These are phyloP conservation scores for Tranzscheliella williamsii DNA, from an alignment of 1,284 basidiomycete genomes.

Conservation along the genomic window DNA sequence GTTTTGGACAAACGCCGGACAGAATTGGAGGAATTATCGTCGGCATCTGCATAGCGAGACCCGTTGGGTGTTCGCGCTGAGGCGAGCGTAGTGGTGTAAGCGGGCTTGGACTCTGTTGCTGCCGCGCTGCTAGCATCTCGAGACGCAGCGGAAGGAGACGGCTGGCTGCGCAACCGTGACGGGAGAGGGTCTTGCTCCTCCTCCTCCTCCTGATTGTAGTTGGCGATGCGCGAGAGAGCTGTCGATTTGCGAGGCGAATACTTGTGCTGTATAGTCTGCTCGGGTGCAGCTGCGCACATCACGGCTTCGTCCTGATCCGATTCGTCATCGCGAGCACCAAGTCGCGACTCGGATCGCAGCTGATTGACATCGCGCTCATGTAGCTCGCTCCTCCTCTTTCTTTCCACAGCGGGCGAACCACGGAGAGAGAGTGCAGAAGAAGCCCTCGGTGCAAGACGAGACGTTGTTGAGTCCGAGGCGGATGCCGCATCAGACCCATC, in stretches of 20 bases:
- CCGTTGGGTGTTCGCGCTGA: background rate
- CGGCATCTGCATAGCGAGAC: slow-evolving; percentile 5
- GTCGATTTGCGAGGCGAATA: slow-evolving; percentile 37
- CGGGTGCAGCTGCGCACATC: slow-evolving; percentile 5
- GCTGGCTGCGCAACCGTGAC: background rate
- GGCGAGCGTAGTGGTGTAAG: background rate
- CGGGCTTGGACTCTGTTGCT: background rate
- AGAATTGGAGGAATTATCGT: slow-evolving; percentile 13
- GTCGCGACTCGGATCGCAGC: slow-evolving; percentile 41
- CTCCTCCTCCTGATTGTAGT: slow-evolving; percentile 8
- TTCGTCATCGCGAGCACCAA: slow-evolving; percentile 13
- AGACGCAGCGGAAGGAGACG: too few species aligned
- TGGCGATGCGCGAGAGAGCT: slow-evolving; percentile 4
- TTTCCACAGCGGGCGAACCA: slow-evolving; percentile 10
- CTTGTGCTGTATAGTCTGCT: slow-evolving; percentile 17
- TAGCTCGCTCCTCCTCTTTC: slow-evolving; percentile 32
- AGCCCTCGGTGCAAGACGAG: background rate
- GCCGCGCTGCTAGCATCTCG: background rate
- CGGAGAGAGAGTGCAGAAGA: background rate
- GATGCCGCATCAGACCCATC: background rate
- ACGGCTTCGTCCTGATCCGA: slow-evolving; percentile 5
- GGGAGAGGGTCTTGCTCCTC: background rate
- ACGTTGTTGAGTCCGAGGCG: background rate
- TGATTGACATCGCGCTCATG: slow-evolving; percentile 43
- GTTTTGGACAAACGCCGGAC: slow-evolving; percentile 10